phyloP scores from a whole-genome alignment of 176 grass and related monocot genomes.

The Guadua angustifolia region DNA sequence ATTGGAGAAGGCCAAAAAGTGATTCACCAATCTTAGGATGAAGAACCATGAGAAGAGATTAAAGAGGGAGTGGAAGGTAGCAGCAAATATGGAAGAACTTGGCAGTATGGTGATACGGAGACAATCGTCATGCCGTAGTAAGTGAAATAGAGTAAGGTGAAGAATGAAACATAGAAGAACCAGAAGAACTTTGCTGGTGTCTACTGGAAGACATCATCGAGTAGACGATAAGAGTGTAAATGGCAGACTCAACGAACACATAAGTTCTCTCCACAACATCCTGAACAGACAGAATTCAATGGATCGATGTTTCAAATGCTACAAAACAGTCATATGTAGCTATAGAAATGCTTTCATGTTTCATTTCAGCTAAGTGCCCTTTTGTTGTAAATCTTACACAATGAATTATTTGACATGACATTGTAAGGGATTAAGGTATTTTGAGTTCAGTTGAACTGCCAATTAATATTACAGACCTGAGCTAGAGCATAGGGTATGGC shows the following conservation, averaged over 20 bases:
- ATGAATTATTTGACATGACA: background rate
- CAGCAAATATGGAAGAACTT: slow-evolving; percentile 63
- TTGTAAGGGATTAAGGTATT: background rate
- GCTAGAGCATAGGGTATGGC: slow-evolving; percentile 78
- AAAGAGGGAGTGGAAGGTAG: slow-evolving; percentile 64
- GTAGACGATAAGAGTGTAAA: slow-evolving; percentile 64
- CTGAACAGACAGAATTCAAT: slow-evolving; percentile 40
- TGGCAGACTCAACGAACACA: slow-evolving; percentile 55
- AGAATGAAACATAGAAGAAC: slow-evolving; percentile 76
- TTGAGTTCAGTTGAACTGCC: slow-evolving; percentile 35
- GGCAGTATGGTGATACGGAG: slow-evolving; percentile 58
- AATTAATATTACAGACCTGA: slow-evolving; percentile 57
- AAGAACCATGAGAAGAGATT: slow-evolving; percentile 84
- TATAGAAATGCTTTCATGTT: slow-evolving; percentile 10
- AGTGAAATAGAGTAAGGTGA: slow-evolving; percentile 74
- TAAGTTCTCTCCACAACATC: slow-evolving; percentile 82
- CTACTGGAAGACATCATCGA: slow-evolving; percentile 67
- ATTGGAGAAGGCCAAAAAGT: background rate
- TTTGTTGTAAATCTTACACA: background rate
- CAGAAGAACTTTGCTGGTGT: slow-evolving; percentile 72
- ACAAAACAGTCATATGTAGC: slow-evolving; percentile 23
- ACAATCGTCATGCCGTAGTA: slow-evolving; percentile 83
- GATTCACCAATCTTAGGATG: slow-evolving; percentile 62
- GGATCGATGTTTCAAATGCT: slow-evolving; percentile 1
- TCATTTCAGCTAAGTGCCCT: background rate